A percentile compares a stretch with the other conserved stretches of the same genome.
phyloP scores from a whole-genome alignment of 306 rosid genomes.

The Dryas octopetala region DNA sequence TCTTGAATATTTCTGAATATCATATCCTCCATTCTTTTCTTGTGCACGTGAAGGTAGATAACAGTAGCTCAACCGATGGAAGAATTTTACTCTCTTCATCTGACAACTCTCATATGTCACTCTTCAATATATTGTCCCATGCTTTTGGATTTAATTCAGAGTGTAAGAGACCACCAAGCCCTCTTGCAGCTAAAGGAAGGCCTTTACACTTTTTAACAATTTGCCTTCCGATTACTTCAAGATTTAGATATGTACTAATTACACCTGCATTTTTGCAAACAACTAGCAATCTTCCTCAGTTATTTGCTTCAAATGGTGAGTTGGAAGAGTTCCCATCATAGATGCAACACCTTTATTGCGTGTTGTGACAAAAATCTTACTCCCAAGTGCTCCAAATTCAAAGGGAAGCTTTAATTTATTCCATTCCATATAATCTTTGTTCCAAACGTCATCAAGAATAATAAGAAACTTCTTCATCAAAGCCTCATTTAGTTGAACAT shows the following conservation, averaged over 20 bases:
- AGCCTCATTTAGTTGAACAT: not conserved
- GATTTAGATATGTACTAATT: not conserved
- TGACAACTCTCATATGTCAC: not conserved
- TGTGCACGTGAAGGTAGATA: slow-evolving; percentile 3
- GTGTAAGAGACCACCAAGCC: slow-evolving; percentile 13
- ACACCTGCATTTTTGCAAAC: not conserved
- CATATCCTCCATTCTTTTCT: not conserved
- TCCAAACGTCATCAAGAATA: slow-evolving; percentile 30
- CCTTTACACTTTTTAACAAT: slow-evolving; percentile 27
- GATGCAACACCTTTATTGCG: slow-evolving; percentile 1
- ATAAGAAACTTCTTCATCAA: slow-evolving; percentile 6
- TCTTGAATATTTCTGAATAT: slow-evolving; percentile 4
- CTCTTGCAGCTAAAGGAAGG: slow-evolving; percentile 17
- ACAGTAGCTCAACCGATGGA: slow-evolving; percentile 17
- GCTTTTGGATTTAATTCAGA: not conserved
- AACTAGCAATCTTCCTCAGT: slow-evolving; percentile 9
- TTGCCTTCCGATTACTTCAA: slow-evolving; percentile 18
- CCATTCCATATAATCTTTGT: not conserved
- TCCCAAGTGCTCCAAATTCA: not conserved
- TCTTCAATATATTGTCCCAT: slow-evolving; percentile 7
- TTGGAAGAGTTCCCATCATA: not conserved
- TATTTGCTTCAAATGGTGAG: not conserved
- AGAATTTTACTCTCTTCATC: not conserved
- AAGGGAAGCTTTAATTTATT: not conserved
- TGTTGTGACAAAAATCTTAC: slow-evolving; percentile 18